Base-by-base conservation (phyloP, 2,329 filamentous ascomycete genomes). In the Aspergillus candidus region DNA sequence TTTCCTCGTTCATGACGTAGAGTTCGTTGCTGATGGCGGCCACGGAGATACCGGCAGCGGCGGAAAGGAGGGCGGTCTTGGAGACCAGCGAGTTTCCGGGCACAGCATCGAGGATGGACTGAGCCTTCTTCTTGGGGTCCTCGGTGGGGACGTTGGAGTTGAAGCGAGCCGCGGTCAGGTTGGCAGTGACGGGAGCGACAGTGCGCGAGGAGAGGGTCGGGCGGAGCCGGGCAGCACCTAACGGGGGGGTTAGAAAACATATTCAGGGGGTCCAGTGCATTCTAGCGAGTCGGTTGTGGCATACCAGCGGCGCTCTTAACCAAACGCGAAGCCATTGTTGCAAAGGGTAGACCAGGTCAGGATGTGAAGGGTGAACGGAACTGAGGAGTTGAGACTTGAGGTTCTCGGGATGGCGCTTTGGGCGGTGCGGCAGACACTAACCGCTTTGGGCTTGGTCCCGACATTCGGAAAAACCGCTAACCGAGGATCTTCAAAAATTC, bases 1-100 rank as follows among this genome's bases (percentile, higher is more conserved):
- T 86, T 79, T 98, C 93, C 80, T 98, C 93, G 77, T 98, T 98
- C 74, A 98, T 80, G 69, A 98, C 89, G 75, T 96, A 97, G 78
- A 97, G 89, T 82, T 98, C 93, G 76, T 94, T 98, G 83, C 87
- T 94, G 75, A 98, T 89, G 65, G 89, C 93, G 68, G 93, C 94
- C 71, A 94, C 80, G 64, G 87, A 90, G 61, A 94, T 73, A 74
- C 86, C 91, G 64, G 93, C 88, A 55, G 85, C 84, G 62, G 88
- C 90, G 66, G 91, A 97, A 64, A 98, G 85, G 68, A 96, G 91
- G 65, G 93, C 93, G 59, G 88, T 89, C 84, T 98, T 98, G 72
- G 88, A 94, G 67, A 94, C 76, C 55, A 96, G 77, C 66, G 80
- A 91, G 80, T 81, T 95, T 61, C 94, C 93, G 63, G 93, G 93